phyloP scores from a whole-genome alignment of 208 protist species.

The Trypanosoma theileri region DNA sequence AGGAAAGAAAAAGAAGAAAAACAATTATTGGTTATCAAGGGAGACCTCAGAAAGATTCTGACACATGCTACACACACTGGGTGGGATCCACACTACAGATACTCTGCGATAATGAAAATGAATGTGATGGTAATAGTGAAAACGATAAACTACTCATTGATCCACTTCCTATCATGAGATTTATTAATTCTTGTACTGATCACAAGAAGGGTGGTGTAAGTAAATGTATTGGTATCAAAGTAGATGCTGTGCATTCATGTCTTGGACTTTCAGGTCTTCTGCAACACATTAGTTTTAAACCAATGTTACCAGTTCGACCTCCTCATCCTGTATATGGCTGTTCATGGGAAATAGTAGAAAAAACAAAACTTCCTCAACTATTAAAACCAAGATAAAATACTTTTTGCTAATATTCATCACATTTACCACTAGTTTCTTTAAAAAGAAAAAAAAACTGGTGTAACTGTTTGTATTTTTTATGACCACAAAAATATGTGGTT shows the following conservation, averaged over 20 bases:
- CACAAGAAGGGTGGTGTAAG: conserved; percentile 10
- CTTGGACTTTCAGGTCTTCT: conserved; percentile 28
- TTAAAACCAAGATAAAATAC: neutral
- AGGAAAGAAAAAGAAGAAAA: neutral
- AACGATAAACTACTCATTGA: conserved; percentile 11
- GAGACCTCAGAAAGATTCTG: conserved; percentile 35
- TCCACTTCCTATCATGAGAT: conserved; percentile 7
- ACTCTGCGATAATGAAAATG: conserved; percentile 10
- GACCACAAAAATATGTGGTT: too few relatives aligned
- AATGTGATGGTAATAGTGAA: neutral
- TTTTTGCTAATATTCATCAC: too few relatives aligned
- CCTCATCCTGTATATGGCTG: conserved; percentile 34
- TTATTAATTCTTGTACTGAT: conserved; percentile 16
- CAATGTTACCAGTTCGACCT: neutral
- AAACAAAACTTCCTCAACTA: conserved; percentile 16
- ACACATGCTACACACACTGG: conserved; percentile 56
- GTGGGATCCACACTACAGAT: conserved; percentile 30
- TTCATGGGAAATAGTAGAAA: conserved; percentile 15
- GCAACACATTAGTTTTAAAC: neutral
- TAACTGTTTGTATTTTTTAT: too few relatives aligned
- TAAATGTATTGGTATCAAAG: conserved; percentile 8
- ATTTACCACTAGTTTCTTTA: too few relatives aligned
- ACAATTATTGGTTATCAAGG: conserved; percentile 32
- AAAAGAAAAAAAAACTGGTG: too few relatives aligned
- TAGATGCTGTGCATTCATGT: conserved; percentile 24